Percentiles rank a stretch among this genome's conserved stretches.
Evolutionary conservation across 768 basidiomycete genomes (phyloP).

Genomic region (Leccinum longicurvipes): DNA sequence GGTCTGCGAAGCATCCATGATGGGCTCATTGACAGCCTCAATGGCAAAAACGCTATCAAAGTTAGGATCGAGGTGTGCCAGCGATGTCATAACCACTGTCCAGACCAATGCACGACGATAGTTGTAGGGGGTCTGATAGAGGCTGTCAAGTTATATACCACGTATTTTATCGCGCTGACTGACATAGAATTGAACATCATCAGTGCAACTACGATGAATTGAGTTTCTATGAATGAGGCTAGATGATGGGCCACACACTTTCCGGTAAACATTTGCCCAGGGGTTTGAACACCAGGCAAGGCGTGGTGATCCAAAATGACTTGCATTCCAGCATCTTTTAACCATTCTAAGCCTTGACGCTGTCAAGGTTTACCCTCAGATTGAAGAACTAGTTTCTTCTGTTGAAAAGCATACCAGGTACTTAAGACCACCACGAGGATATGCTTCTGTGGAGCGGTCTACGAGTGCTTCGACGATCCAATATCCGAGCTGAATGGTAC

Average conservation of each 20-base stretch:
- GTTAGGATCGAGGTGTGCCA: slow-evolving; percentile 65
- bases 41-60: slow-evolving; percentile 67
- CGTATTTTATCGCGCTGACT: slow-evolving; percentile 14
- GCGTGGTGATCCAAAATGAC: slow-evolving; percentile 72
- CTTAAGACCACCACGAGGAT: slow-evolving; percentile 64
- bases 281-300: slow-evolving; percentile 63
- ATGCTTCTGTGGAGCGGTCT: slow-evolving; percentile 55
- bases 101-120: slow-evolving; percentile 78
- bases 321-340: slow-evolving; percentile 59
- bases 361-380: slow-evolving; percentile 23
- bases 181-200: slow-evolving; percentile 71
- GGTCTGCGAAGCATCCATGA: slow-evolving; percentile 65
- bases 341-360: slow-evolving; percentile 60
- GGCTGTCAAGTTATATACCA: not conserved
- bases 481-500: slow-evolving; percentile 58
- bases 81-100: slow-evolving; percentile 74
- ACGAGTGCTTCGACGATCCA: slow-evolving; percentile 80
- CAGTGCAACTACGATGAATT: slow-evolving; percentile 51
- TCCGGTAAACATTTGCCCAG: slow-evolving; percentile 67
- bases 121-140: slow-evolving; percentile 54
- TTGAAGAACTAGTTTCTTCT: not conserved
- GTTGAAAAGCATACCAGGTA: slow-evolving; percentile 48
- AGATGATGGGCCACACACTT: slow-evolving; percentile 35
- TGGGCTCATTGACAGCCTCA: slow-evolving; percentile 75
- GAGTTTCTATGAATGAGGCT: not conserved